Evolutionary conservation across 495 filamentous ascomycete species (phyloP).

Genomic region (Aspergillus ostianus): DNA sequence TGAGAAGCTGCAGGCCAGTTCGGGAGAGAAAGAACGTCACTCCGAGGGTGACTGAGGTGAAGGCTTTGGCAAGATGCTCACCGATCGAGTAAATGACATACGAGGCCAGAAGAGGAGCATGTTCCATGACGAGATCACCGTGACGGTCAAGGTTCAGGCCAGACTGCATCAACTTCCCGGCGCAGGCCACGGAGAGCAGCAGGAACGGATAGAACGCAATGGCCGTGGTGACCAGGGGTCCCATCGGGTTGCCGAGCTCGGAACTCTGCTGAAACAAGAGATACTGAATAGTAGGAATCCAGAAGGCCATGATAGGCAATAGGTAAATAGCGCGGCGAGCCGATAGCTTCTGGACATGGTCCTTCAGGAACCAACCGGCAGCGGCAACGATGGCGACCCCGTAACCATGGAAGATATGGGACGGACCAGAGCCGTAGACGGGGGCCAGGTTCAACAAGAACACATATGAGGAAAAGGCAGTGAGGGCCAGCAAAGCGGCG

Average conservation of each 20-base stretch:
- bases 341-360: constrained; percentile 43
- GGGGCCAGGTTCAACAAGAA: constrained; percentile 76
- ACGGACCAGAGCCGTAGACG: constrained; percentile 78
- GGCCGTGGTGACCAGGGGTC: constrained; percentile 72
- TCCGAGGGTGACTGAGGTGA: constrained; percentile 59
- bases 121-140: constrained; percentile 55
- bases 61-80: constrained; percentile 49
- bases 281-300: constrained; percentile 69
- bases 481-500: constrained; percentile 57
- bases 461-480: constrained; percentile 71
- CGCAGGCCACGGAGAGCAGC: constrained; percentile 62
- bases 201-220: constrained; percentile 72
- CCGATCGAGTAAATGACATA: constrained; percentile 61
- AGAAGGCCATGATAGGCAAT: constrained; percentile 68
- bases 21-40: constrained; percentile 62
- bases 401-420: constrained; percentile 67
- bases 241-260: constrained; percentile 61
- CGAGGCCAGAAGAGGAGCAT: constrained; percentile 58
- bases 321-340: constrained; percentile 44
- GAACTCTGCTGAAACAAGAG: constrained; percentile 63
- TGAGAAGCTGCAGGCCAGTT: constrained; percentile 64
- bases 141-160: constrained; percentile 52
- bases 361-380: constrained; percentile 59
- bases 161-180: constrained; percentile 60
- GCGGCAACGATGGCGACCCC: constrained; percentile 62